These are phyloP conservation scores for Corylus avellana DNA, from an alignment of 306 rosid species.

Conservation along the genomic window DNA sequence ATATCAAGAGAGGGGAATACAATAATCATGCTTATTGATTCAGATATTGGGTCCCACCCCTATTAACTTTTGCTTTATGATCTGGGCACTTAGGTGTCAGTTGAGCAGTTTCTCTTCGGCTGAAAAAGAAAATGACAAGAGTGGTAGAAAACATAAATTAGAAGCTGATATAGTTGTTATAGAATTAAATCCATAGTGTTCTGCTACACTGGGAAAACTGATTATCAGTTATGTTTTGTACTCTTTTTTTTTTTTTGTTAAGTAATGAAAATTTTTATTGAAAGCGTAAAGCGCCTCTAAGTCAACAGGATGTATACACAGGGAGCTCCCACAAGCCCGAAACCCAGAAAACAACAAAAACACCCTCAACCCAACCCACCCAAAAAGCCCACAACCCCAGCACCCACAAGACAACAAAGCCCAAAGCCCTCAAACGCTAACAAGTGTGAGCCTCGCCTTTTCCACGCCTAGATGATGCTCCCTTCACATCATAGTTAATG, in stretches of 20 bases:
- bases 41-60: background rate
- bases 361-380: too few relatives aligned
- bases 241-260: background rate
- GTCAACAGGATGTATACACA: too few relatives aligned
- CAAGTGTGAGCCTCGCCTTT: too few relatives aligned
- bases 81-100: background rate
- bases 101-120: background rate
- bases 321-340: too few relatives aligned
- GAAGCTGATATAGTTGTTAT: background rate
- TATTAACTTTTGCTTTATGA: background rate
- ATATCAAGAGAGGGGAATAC: background rate
- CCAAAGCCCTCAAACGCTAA: too few relatives aligned
- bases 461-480: too few relatives aligned
- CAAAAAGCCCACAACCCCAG: too few relatives aligned
- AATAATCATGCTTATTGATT: background rate
- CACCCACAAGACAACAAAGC: too few relatives aligned
- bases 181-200: background rate
- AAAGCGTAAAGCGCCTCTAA: too few relatives aligned
- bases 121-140: background rate
- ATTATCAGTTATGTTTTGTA: background rate
- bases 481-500: too few relatives aligned
- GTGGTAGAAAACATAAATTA: background rate
- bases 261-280: too few relatives aligned
- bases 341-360: too few relatives aligned
- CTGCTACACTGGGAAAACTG: background rate